Evolutionary conservation across 1,139 yeast species (phyloP).

Genomic region (Pneumocystis murina): DNA sequence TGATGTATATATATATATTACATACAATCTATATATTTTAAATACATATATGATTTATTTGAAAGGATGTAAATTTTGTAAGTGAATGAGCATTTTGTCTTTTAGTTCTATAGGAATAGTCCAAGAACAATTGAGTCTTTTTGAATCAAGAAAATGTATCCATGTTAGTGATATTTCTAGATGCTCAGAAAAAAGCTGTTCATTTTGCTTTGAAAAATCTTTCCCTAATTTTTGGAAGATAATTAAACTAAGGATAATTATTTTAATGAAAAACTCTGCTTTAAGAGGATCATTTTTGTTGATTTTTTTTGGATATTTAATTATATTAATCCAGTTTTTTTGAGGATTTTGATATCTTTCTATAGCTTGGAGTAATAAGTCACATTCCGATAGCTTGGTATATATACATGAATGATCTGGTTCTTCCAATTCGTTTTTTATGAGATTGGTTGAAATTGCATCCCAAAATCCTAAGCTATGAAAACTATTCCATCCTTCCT

Average conservation of each 20-base stretch:
- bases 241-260: background rate
- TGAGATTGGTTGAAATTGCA: slow-evolving; percentile 1
- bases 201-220: background rate
- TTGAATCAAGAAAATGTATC: background rate
- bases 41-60: background rate
- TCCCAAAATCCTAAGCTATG: background rate
- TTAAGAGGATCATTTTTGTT: background rate
- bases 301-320: background rate
- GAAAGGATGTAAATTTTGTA: background rate
- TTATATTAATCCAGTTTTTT: background rate
- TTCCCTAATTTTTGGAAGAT: background rate
- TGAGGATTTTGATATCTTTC: background rate
- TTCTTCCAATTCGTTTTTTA: background rate
- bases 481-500: slow-evolving; percentile 5
- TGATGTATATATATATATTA: background rate
- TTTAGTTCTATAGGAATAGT: background rate
- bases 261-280: background rate
- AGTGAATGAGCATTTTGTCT: background rate
- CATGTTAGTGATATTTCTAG: background rate
- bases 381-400: background rate
- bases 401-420: background rate
- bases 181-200: background rate
- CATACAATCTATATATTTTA: background rate
- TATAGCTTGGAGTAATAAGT: background rate
- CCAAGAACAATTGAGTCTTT: background rate